These are phyloP conservation scores for Leccinum pellstonianum DNA, from an alignment of 768 basidiomycete genomes.

Conservation along the genomic window DNA sequence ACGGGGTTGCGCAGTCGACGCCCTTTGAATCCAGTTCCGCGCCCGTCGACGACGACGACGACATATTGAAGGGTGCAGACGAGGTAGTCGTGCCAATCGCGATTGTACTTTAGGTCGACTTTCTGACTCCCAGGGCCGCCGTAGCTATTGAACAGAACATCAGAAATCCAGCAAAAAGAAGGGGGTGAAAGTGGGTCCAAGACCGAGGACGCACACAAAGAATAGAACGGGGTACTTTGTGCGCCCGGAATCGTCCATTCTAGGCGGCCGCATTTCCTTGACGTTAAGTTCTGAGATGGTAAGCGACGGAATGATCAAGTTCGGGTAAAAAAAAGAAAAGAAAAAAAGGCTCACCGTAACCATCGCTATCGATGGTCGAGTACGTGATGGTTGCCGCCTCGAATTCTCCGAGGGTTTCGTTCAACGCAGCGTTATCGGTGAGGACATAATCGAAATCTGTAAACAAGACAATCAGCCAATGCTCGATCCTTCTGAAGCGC, in stretches of 20 bases:
- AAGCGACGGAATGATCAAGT: slow-evolving; percentile 18
- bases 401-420: slow-evolving; percentile 62
- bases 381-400: slow-evolving; percentile 68
- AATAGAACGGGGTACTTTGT: slow-evolving; percentile 96
- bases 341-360: slow-evolving; percentile 55
- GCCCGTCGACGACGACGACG: slow-evolving; percentile 85
- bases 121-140: slow-evolving; percentile 88
- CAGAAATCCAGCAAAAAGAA: slow-evolving; percentile 3
- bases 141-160: slow-evolving; percentile 50
- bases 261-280: slow-evolving; percentile 86
- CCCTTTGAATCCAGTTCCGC: slow-evolving; percentile 93
- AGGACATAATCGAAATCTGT: slow-evolving; percentile 65
- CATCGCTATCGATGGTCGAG: slow-evolving; percentile 76
- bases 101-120: slow-evolving; percentile 61
- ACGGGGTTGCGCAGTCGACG: slow-evolving; percentile 81
- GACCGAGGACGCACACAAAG: slow-evolving; percentile 53
- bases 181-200: neutral
- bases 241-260: slow-evolving; percentile 92
- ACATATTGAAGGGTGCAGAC: slow-evolving; percentile 81
- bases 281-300: slow-evolving; percentile 74
- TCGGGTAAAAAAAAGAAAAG: slow-evolving; percentile 4
- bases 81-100: slow-evolving; percentile 88
- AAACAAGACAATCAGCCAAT: slow-evolving; percentile 3
- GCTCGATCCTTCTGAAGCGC: neutral
- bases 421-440: slow-evolving; percentile 67